These are phyloP conservation scores for Termitomyces sp. DNA, from an alignment of 768 basidiomycete genomes.

Conservation along the genomic window DNA sequence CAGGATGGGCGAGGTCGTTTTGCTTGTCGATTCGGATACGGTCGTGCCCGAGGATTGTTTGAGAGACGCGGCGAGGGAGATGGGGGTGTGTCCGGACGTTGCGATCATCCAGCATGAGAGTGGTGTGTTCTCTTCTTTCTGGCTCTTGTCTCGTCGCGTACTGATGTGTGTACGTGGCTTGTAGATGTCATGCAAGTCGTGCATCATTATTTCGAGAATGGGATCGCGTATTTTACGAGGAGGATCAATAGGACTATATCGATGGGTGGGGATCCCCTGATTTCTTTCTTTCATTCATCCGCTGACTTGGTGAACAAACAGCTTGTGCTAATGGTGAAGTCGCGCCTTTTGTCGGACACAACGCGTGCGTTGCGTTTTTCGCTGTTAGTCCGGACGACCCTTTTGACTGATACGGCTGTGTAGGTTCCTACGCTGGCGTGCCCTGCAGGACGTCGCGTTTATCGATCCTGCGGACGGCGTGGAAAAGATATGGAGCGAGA, in stretches of 20 bases:
- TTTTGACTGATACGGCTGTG: no score
- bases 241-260: conserved; percentile 72
- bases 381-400: not conserved
- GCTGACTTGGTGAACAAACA: conserved; percentile 18
- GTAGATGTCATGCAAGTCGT: conserved; percentile 80
- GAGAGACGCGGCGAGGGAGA: conserved; percentile 80
- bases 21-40: conserved; percentile 77
- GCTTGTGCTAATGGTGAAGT: conserved; percentile 78
- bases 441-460: conserved; percentile 79
- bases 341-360: conserved; percentile 80
- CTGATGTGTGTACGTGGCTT: not conserved
- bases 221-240: conserved; percentile 78
- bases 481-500: conserved; percentile 73
- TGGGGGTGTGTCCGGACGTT: conserved; percentile 65
- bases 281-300: no score
- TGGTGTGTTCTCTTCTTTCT: conserved; percentile 28
- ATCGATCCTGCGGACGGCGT: conserved; percentile 58
- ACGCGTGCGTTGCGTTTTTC: conserved; percentile 37
- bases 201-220: conserved; percentile 86
- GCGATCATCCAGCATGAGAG: conserved; percentile 87
- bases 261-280: conserved; percentile 44
- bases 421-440: conserved; percentile 76
- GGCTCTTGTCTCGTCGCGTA: not conserved
- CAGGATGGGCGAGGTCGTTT: conserved; percentile 69
- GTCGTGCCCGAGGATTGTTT: conserved; percentile 80